These are phyloP conservation scores for Thermochaetoides thermophila DNA, from an alignment of 495 filamentous ascomycete species.

Conservation along the genomic window DNA sequence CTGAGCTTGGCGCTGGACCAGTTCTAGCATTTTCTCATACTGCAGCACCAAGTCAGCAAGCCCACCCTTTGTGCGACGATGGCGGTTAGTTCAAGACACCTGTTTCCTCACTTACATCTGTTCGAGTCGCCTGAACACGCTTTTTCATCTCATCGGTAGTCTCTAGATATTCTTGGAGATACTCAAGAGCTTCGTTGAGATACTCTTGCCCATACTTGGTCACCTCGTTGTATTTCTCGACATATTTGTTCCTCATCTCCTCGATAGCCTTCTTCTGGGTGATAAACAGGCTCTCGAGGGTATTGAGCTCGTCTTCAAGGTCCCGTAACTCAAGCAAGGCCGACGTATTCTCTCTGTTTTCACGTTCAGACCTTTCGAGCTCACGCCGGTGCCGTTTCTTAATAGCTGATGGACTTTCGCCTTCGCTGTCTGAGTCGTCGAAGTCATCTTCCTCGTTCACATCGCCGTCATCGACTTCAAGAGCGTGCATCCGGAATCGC, in stretches of 20 bases:
- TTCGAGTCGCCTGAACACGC: slow-evolving; percentile 30
- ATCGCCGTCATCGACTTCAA: slow-evolving; percentile 27
- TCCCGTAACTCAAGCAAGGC: slow-evolving; percentile 50
- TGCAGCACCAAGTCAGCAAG: slow-evolving; percentile 9
- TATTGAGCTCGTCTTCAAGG: slow-evolving; percentile 50
- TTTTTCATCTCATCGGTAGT: slow-evolving; percentile 45
- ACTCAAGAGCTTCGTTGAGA: slow-evolving; percentile 36
- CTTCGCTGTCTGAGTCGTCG: slow-evolving; percentile 25
- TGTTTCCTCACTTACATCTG: slow-evolving; percentile 26
- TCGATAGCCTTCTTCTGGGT: slow-evolving; percentile 39
- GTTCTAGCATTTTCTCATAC: slow-evolving; percentile 52
- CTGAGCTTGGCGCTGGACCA: slow-evolving; percentile 55
- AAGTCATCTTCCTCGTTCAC: slow-evolving; percentile 32
- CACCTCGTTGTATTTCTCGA: slow-evolving; percentile 14
- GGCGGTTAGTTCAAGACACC: too few species aligned
- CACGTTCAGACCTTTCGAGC: slow-evolving; percentile 30
- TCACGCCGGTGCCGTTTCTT: slow-evolving; percentile 38
- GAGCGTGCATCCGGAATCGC: slow-evolving; percentile 38
- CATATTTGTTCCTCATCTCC: slow-evolving; percentile 29
- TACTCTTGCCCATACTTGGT: slow-evolving; percentile 28
- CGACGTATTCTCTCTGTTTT: slow-evolving; percentile 49
- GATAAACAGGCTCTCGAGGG: slow-evolving; percentile 42
- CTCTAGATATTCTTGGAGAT: slow-evolving; percentile 40
- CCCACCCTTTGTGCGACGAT: too few species aligned
- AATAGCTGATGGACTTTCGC: slow-evolving; percentile 28